Evolutionary conservation across 2,329 filamentous ascomycete genomes (phyloP).

Genomic region (Incumbomyces delicatus): DNA sequence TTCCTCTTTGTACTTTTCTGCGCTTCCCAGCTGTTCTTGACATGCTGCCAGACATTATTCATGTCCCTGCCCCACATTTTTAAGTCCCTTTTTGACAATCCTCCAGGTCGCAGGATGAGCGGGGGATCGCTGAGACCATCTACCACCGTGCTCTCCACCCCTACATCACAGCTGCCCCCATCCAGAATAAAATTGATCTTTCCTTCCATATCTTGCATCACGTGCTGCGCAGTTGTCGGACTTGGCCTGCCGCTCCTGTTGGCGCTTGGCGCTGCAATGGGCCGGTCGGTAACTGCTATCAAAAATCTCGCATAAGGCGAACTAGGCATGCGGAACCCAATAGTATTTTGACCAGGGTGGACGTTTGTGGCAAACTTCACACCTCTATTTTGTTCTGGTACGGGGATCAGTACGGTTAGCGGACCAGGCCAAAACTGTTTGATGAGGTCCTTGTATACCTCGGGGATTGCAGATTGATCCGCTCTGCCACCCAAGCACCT

Average conservation of each 20-base stretch:
- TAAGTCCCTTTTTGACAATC: constrained; percentile 47
- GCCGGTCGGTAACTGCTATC: constrained; percentile 67
- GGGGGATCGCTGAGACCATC: constrained; percentile 78
- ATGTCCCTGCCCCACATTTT: constrained; percentile 67
- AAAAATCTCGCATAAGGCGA: constrained; percentile 76
- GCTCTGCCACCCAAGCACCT: constrained; percentile 14
- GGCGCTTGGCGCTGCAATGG: constrained; percentile 83
- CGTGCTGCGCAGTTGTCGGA: constrained; percentile 82
- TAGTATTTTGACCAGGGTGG: constrained; percentile 72
- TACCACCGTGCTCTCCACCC: constrained; percentile 94
- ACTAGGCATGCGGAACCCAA: constrained; percentile 82
- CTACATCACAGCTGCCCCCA: constrained; percentile 74
- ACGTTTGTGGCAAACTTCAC: constrained; percentile 79
- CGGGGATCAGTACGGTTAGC: constrained; percentile 77
- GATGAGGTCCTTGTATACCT: constrained; percentile 69
- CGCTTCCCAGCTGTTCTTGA: constrained; percentile 61
- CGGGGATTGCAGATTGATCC: constrained; percentile 44
- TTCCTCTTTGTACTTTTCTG: constrained; percentile 60
- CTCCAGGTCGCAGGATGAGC: constrained; percentile 73
- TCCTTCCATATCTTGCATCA: constrained; percentile 71
- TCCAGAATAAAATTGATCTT: constrained; percentile 81
- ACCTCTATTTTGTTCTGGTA: constrained; percentile 41
- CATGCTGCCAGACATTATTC: constrained; percentile 65
- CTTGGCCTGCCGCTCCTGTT: constrained; percentile 92
- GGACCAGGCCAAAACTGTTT: constrained; percentile 87